These are phyloP conservation scores for Drechslera avenae DNA, from an alignment of 2,329 filamentous ascomycete genomes.

Conservation along the genomic window DNA sequence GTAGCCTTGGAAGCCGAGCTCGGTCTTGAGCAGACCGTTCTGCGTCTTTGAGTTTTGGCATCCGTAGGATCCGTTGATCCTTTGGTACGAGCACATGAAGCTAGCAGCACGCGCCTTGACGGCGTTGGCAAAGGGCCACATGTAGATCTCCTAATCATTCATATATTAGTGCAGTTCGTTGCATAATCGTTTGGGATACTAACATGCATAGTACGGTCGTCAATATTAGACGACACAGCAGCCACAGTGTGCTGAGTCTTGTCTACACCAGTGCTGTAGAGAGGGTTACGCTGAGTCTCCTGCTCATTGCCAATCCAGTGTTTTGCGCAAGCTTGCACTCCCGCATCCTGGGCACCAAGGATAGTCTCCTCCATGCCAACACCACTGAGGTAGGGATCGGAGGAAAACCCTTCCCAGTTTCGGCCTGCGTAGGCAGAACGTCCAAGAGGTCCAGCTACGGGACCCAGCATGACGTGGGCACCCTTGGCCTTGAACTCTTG, in stretches of 20 bases:
- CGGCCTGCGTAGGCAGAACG: constrained; percentile 49
- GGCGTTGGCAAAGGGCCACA: constrained; percentile 69
- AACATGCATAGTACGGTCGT: constrained; percentile 66
- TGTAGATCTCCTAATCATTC: constrained; percentile 62
- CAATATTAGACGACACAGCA: constrained; percentile 65
- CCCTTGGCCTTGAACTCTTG: constrained; percentile 45
- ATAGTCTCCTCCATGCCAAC: constrained; percentile 50
- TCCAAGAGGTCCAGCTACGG: constrained; percentile 56
- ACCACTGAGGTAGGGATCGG: constrained; percentile 54
- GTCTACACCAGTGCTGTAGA: constrained; percentile 64
- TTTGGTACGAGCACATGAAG: constrained; percentile 64
- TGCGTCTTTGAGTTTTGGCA: constrained; percentile 50
- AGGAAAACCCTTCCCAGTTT: constrained; percentile 53
- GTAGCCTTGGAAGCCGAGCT: constrained; percentile 58
- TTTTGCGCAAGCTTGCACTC: constrained; percentile 53
- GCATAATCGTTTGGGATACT: too few relatives aligned
- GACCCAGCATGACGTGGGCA: constrained; percentile 54
- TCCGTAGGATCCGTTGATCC: constrained; percentile 43
- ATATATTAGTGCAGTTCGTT: too few relatives aligned
- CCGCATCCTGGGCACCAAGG: constrained; percentile 48
- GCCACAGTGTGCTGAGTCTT: constrained; percentile 50
- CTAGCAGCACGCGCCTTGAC: constrained; percentile 62
- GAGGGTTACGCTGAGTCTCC: constrained; percentile 53
- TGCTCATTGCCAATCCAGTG: constrained; percentile 68
- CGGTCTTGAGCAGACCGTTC: constrained; percentile 58